Evolutionary conservation across 148 eudicot genomes (phyloP), one percentile per base, ranked within the genome.

Genomic region (Tetragonia tetragonoides): DNA sequence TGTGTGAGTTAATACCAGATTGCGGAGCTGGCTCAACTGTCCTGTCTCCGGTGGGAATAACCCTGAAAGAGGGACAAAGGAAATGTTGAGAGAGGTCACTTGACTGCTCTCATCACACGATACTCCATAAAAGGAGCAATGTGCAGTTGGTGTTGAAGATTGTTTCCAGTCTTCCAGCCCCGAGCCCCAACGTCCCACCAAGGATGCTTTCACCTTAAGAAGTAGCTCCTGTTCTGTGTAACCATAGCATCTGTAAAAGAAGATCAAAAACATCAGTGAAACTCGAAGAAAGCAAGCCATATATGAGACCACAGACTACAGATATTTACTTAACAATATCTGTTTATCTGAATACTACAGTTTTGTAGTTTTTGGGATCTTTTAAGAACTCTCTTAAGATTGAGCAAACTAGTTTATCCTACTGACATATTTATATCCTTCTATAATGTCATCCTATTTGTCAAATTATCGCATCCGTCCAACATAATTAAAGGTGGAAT

Each of bases 41-140:
- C 85, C 85, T 28, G 78, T 74, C 79, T 82, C 85, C 6, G 81
- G 81, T 41, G 85, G 79, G 64, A 82, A 78, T 24, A 79, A 74
- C 11, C 82, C 85, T 11, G 15, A 82, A 8, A 82, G 47, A 63
- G 79, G 82, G 37, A 78, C 62, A 20, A 3, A 4, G 15, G 85
- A 78, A 15, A 82, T 71, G 23, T 83, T 75, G 7, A 83, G 73
- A 66, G 77, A 70, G 8, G 46, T 71, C 49, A 79, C 82, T 62
- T 62, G 78, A 40, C 62, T 66, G 37, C 34, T 66, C 39, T 28
- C 41, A 38, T 79, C 80, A 66, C 82, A 83, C 6, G 69, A 54
- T 49, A 83, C 49, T 2, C 85, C 77, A 14, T 80, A 79, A 71
- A 83, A 83, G 4, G 65, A 64, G 68, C 85, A 83, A 46, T 83